These are phyloP conservation scores for Ascochyta viciae-villosae DNA, from an alignment of 2,329 filamentous ascomycete genomes.

Conservation along the genomic window DNA sequence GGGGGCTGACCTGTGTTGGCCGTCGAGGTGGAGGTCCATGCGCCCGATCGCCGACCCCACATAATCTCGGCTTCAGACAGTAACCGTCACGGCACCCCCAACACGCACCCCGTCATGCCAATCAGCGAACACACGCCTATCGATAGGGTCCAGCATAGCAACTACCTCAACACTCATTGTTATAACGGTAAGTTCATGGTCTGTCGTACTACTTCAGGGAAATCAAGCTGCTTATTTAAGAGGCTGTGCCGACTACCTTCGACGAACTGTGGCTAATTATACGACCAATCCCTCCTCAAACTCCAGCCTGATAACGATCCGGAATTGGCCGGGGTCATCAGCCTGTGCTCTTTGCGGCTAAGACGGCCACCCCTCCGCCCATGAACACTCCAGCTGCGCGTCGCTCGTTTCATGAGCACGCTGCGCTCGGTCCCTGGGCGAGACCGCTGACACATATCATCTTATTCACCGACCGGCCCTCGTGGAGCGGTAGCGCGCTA, in stretches of 20 bases:
- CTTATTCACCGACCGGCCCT: conserved; percentile 9
- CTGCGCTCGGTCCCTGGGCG: conserved; percentile 13
- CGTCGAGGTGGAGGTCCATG: conserved; percentile 16
- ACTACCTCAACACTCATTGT: not conserved
- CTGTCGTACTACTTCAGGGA: not conserved
- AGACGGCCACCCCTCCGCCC: conserved; percentile 25
- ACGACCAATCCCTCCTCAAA: conserved; percentile 16
- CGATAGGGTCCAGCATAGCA: conserved; percentile 8
- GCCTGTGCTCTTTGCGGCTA: conserved; percentile 29
- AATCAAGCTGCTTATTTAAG: not conserved
- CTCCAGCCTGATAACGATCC: conserved; percentile 36
- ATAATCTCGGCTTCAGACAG: conserved; percentile 29
- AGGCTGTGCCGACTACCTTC: not conserved
- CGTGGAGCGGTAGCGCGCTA: conserved; percentile 17
- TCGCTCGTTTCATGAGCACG: conserved; percentile 17
- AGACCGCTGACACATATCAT: conserved; percentile 15
- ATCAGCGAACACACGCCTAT: conserved; percentile 13
- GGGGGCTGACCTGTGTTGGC: conserved; percentile 31
- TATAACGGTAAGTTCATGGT: not conserved
- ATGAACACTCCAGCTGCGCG: conserved; percentile 11
- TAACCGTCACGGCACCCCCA: conserved; percentile 33
- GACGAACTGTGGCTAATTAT: conserved; percentile 14
- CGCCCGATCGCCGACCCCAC: conserved; percentile 31
- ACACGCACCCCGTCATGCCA: conserved; percentile 14
- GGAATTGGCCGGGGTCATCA: conserved; percentile 33